Evolutionary conservation across 2,329 filamentous ascomycete species (phyloP), one percentile per base, ranked within the genome.

Genomic region (Aspergillus viridinutans): DNA sequence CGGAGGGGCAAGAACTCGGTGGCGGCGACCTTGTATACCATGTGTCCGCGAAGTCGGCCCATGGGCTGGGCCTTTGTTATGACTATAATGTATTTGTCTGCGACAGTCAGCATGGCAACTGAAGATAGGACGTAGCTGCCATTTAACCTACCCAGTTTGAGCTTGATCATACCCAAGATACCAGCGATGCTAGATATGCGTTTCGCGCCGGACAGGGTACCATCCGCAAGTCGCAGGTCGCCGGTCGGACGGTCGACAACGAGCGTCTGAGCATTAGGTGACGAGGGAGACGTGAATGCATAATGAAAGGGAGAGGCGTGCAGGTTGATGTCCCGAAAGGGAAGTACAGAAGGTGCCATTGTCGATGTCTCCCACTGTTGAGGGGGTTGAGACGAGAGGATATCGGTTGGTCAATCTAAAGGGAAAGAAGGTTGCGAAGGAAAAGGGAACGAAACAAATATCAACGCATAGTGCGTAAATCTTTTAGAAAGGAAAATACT

Each of bases 271-370:
- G 92, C 89, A 76, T 92, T 86, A 60, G 92, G 92, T 3, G 92
- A 93, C 0, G 94, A 97, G 28, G 94, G 94, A 28, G 94, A 99
- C 42, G 90, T 92, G 76, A 99, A 99, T 67, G 92, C 90, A 81
- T 99, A 99, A 72, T 94, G 89, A 68, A 93, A 90, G 67, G 90
- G 83, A 53, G 93, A 92, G 64, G 92, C 90, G 76, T 96, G 92
- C 74, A 99, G 86, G 75, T 97, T 99, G 80, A 97, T 95, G 80
- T 99, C 94, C 72, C 93, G 86, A 77, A 92, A 99, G 23, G 93
- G 94, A 55, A 88, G 79, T 54, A 71, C 57, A 54, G 72, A 64
- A 58, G 63, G 61, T 54, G 71, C 63, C 74, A 76, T 76, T 50
- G 62, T 64, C 43, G 52, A 40, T 26, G 45, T 50, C 51, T 49